Evolutionary conservation across 2,329 filamentous ascomycete genomes (phyloP).

Genomic region (Cercospora beticola): DNA sequence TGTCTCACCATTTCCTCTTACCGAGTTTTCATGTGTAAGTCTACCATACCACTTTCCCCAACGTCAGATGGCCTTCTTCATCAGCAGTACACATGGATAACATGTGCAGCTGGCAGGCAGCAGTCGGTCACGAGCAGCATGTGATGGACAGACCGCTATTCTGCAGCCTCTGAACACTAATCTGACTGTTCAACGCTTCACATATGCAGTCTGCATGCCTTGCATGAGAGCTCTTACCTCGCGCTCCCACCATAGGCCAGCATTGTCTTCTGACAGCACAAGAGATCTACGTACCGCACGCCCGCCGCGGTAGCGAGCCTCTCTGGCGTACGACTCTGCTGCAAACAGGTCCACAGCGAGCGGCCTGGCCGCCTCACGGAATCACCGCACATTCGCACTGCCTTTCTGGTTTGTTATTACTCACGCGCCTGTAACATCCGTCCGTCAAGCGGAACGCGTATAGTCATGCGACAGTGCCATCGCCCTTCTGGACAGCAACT

Average conservation of each 20-base stretch:
- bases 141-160: conserved; percentile 1
- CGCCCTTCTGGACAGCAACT: neutral
- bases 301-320: neutral
- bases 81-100: neutral
- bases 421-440: neutral
- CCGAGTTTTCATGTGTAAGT: neutral
- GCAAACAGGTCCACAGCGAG: neutral
- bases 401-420: neutral
- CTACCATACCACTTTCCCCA: neutral
- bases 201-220: conserved; percentile 6
- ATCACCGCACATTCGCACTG: neutral
- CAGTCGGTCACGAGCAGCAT: conserved; percentile 1
- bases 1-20: neutral
- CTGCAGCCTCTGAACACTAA: conserved; percentile 1
- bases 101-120: neutral
- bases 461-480: neutral
- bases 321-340: neutral
- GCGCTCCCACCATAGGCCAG: conserved; percentile 7
- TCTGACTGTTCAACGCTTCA: conserved; percentile 1
- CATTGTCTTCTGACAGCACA: neutral
- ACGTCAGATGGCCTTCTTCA: conserved; percentile 1
- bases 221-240: conserved; percentile 1
- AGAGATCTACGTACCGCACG: neutral
- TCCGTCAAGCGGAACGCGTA: neutral
- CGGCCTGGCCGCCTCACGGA: neutral